Conservation (phyloP, 768 basidiomycete genomes). For the Auricularia heimuer region DNA sequence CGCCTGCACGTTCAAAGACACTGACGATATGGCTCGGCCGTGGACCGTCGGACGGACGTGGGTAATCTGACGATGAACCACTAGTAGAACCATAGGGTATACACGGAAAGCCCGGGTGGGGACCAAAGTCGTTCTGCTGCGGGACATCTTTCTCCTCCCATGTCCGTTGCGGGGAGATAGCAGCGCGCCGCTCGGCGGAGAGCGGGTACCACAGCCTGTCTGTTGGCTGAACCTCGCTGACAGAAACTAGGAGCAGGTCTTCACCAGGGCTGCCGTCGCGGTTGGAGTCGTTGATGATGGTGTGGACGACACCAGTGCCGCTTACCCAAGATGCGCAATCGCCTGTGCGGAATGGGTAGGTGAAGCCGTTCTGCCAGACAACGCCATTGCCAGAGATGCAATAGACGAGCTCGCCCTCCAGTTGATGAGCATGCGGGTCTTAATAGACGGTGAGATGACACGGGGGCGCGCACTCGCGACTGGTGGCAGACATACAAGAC, state of each 20-base stretch:
- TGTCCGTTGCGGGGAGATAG: background rate
- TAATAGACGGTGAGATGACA: background rate
- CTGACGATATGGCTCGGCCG: conserved; percentile 12
- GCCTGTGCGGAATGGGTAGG: conserved; percentile 8
- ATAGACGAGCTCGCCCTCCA: conserved; percentile 13
- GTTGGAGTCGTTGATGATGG: conserved; percentile 16
- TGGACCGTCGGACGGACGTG: background rate
- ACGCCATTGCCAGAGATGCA: conserved; percentile 11
- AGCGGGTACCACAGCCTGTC: conserved; percentile 9
- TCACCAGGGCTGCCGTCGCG: conserved; percentile 7
- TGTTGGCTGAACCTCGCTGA: conserved; percentile 6
- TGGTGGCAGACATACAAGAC: conserved; percentile 7
- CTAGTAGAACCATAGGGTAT: background rate
- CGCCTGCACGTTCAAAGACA: conserved; percentile 7
- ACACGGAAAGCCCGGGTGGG: conserved; percentile 11
- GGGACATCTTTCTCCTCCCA: conserved; percentile 10
- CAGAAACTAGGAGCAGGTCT: conserved; percentile 10
- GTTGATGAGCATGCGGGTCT: conserved; percentile 10
- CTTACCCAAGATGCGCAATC: conserved; percentile 13
- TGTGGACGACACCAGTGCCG: conserved; percentile 14
- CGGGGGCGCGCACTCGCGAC: background rate
- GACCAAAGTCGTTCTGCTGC: conserved; percentile 11
- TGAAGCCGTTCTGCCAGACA: conserved; percentile 14
- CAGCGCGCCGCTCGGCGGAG: conserved; percentile 2
- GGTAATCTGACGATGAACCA: conserved; percentile 2